Evolutionary conservation across 139 green algal genomes (phyloP), one percentile per base, ranked within the genome.

Genomic region (Coccomyxa sp.): DNA sequence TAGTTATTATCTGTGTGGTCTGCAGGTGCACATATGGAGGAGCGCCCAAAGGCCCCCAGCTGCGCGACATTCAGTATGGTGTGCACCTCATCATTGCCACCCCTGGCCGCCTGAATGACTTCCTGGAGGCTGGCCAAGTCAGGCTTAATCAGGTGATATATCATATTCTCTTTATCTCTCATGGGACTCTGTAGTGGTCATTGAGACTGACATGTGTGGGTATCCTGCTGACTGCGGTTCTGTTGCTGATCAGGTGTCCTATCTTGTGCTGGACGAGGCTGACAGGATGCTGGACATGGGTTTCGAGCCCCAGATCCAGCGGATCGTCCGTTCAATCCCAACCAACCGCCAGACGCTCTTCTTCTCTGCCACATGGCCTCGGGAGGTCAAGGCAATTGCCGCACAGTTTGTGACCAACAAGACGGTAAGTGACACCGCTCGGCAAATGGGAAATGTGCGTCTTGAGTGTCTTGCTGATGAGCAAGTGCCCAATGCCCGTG

Each of bases 71-170:
- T 0, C 85, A 92, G 71, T 58, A 87, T 14, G 95, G 95, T 18
- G 89, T 93, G 51, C 82, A 95, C 79, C 94, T 98, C 75, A 87
- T 96, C 57, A 98, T 98, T 58, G 95, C 94, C 16, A 98, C 95
- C 0, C 95, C 95, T 45, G 95, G 95, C 0, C 93, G 95, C 67
- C 90, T 98, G 58, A 98, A 98, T 81, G 95, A 98, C 87, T 96
- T 98, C 63, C 83, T 98, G 45, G 93, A 98, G 85, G 81, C 38
- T 1, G 79, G 90, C 28, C 90, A 94, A 86, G 87, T 94, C 74
- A 81, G 81, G 45, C 85, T 97, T 58, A 80, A 63, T 76, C 88
- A 92, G 87, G 38, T 51, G 38, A 51, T 84, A 51, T 84, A 9
- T 27, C 14, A 67, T 28, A 17, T 79, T 27, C 66, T 75, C 23